Percentiles rank a stretch among this genome's conserved stretches.
Evolutionary conservation across 345 rosid species (phyloP).

Genomic region (Kandelia obovata): DNA sequence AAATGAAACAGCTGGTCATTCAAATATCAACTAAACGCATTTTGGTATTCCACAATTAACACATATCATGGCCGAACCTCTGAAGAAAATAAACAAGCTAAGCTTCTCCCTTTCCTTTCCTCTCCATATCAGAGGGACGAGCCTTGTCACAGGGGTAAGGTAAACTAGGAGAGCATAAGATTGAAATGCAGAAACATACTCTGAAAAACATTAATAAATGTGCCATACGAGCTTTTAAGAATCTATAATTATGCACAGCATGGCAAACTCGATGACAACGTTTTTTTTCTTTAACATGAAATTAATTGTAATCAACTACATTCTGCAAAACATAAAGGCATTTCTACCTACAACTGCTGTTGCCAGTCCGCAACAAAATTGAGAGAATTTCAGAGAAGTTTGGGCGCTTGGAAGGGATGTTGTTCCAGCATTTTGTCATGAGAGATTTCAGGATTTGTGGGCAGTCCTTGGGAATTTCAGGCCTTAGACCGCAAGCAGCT

Average conservation of each 20-base stretch:
- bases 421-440: slow-evolving; percentile 89
- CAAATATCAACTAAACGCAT: slow-evolving; percentile 2
- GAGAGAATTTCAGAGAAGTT: slow-evolving; percentile 64
- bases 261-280: not conserved
- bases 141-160: no score
- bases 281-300: not conserved
- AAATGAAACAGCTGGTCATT: not conserved
- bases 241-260: slow-evolving; percentile 13
- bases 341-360: slow-evolving; percentile 41
- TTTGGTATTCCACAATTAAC: slow-evolving; percentile 1
- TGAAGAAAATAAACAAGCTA: not conserved
- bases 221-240: slow-evolving; percentile 19
- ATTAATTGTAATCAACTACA: not conserved
- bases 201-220: not conserved
- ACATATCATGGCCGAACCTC: not conserved
- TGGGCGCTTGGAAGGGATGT: slow-evolving; percentile 72
- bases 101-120: no score
- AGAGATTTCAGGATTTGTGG: slow-evolving; percentile 63
- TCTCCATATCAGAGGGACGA: no score
- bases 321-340: not conserved
- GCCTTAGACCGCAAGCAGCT: slow-evolving; percentile 92
- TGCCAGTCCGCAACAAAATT: slow-evolving; percentile 43
- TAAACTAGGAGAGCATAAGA: no score
- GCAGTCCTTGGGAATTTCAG: slow-evolving; percentile 92
- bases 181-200: no score